Conservation (phyloP, 2,329 filamentous ascomycete genomes). For the Diplodia scrobiculata region DNA sequence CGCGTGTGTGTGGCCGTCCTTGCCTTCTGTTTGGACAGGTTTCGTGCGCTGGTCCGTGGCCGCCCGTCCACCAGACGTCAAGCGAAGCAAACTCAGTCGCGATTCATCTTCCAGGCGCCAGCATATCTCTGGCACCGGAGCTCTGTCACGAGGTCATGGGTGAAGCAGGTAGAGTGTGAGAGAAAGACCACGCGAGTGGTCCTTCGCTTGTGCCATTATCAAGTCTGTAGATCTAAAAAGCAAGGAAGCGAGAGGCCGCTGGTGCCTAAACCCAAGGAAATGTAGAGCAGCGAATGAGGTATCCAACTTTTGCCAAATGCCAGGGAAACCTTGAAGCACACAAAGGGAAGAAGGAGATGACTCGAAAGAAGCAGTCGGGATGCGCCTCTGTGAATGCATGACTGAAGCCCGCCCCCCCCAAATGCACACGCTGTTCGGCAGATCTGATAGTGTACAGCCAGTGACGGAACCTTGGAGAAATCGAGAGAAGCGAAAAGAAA, state of each 20-base stretch:
- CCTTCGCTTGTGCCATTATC: slow-evolving; percentile 17
- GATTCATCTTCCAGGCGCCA: not conserved
- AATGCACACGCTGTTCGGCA: slow-evolving; percentile 15
- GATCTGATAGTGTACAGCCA: slow-evolving; percentile 18
- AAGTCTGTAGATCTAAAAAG: slow-evolving; percentile 10
- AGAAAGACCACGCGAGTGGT: slow-evolving; percentile 8
- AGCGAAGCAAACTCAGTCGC: not conserved
- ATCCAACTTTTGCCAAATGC: slow-evolving; percentile 12
- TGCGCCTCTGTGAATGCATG: slow-evolving; percentile 22
- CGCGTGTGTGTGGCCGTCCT: slow-evolving; percentile 5
- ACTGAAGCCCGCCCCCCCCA: slow-evolving; percentile 18
- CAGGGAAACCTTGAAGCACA: not conserved
- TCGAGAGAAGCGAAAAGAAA: not conserved
- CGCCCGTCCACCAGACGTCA: slow-evolving; percentile 19
- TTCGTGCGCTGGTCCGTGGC: slow-evolving; percentile 21
- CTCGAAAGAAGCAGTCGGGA: slow-evolving; percentile 19
- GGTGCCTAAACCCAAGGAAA: slow-evolving; percentile 13
- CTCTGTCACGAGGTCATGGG: slow-evolving; percentile 7
- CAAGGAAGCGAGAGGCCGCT: not conserved
- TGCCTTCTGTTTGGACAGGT: slow-evolving; percentile 18
- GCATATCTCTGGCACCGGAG: slow-evolving; percentile 16
- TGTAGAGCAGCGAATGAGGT: slow-evolving; percentile 19
- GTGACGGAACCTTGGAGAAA: slow-evolving; percentile 6
- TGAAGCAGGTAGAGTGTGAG: not conserved
- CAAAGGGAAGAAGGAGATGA: slow-evolving; percentile 17